Percentiles rank a stretch among this genome's conserved stretches.
Conservation (phyloP, 257 asterid species). For the Fraxinus quadrangulata region DNA sequence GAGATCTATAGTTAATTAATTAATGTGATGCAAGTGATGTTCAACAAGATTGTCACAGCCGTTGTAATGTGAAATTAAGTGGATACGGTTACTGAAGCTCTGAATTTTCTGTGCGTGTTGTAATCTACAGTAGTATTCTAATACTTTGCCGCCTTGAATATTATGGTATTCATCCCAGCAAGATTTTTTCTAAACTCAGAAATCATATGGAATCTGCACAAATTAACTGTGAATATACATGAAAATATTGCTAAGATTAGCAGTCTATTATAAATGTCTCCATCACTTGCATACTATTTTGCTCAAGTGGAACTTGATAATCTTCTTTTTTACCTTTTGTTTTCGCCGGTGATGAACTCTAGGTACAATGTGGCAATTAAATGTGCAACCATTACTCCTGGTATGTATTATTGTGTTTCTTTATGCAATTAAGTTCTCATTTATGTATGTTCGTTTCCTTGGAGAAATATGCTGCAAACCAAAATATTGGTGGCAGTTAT, state of each 20-base stretch:
- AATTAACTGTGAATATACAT: neutral
- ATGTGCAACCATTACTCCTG: conserved; percentile 91
- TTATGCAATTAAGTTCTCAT: neutral
- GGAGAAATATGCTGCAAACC: neutral
- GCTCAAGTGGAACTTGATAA: conserved; percentile 16
- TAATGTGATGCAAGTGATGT: neutral
- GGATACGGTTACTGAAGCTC: neutral
- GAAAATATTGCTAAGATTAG: neutral
- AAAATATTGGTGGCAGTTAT: conserved; percentile 9
- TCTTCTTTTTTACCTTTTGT: neutral
- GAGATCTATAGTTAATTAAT: neutral
- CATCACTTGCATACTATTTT: neutral
- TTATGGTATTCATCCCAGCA: neutral
- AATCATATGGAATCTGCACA: neutral
- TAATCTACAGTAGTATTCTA: neutral
- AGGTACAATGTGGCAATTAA: conserved; percentile 87
- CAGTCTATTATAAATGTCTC: neutral
- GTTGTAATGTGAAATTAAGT: neutral
- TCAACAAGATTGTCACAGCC: neutral
- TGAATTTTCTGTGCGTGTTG: neutral
- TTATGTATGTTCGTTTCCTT: neutral
- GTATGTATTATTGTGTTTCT: conserved; percentile 35
- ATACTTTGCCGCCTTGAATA: neutral
- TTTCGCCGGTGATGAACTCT: conserved; percentile 26
- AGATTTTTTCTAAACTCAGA: neutral